These are phyloP conservation scores for Coniophora puteana DNA, from an alignment of 1,284 basidiomycete genomes.

Conservation along the genomic window DNA sequence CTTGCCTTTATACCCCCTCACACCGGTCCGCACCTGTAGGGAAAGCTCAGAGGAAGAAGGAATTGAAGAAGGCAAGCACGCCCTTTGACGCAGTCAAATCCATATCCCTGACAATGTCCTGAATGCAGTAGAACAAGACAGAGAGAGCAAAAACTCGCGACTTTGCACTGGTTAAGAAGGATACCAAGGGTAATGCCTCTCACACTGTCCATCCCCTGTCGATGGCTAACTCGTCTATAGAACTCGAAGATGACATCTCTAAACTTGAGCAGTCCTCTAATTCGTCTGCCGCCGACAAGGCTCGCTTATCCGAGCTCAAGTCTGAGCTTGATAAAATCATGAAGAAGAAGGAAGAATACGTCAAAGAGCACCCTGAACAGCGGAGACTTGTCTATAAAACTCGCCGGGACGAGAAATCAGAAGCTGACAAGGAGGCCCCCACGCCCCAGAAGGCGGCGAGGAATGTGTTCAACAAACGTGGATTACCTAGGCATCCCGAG, in stretches of 20 bases:
- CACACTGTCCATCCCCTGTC: neutral
- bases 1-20: neutral
- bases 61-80: conserved; percentile 78
- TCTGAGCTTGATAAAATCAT: conserved; percentile 76
- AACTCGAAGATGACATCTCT: conserved; percentile 68
- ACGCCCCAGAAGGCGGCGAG: conserved; percentile 47
- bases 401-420: conserved; percentile 41
- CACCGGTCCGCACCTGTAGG: conserved; percentile 39
- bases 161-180: conserved; percentile 83
- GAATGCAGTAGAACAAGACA: conserved; percentile 80
- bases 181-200: conserved; percentile 64
- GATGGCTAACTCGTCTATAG: conserved; percentile 34
- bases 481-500: conserved; percentile 81
- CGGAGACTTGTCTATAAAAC: conserved; percentile 69
- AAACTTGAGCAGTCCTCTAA: conserved; percentile 51
- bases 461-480: conserved; percentile 76
- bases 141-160: conserved; percentile 76
- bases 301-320: conserved; percentile 62
- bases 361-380: conserved; percentile 88
- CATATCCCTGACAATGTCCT: conserved; percentile 12
- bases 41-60: conserved; percentile 85
- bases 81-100: conserved; percentile 5
- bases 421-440: conserved; percentile 41
- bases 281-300: conserved; percentile 44
- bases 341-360: conserved; percentile 86